These are phyloP conservation scores for Breviolum minutum DNA, from an alignment of 73 alveolate genomes.

Conservation along the genomic window DNA sequence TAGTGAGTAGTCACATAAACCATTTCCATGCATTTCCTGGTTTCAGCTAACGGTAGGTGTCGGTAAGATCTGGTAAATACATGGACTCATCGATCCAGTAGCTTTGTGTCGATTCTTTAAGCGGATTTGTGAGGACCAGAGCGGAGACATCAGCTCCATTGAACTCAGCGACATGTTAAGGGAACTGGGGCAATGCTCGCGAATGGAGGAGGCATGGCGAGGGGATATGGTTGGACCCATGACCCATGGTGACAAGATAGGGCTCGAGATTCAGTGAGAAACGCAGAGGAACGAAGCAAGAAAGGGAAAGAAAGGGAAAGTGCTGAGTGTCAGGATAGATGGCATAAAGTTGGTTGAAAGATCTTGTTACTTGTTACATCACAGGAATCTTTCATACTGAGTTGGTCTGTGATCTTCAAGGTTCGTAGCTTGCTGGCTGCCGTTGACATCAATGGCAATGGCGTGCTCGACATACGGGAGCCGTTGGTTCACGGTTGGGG, in stretches of 20 bases:
- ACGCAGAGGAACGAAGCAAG: not conserved
- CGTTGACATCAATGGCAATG: slow-evolving; percentile 92
- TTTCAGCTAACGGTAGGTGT: too few species aligned
- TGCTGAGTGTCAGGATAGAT: too few species aligned
- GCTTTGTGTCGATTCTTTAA: not conserved
- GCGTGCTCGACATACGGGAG: slow-evolving; percentile 72
- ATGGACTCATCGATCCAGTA: not conserved
- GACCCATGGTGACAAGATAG: not conserved
- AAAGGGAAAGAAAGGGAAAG: too few species aligned
- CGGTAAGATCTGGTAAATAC: not conserved
- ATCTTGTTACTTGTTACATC: too few species aligned
- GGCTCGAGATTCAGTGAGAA: not conserved
- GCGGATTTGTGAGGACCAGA: slow-evolving; percentile 25
- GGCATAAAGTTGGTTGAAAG: too few species aligned
- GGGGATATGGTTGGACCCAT: not conserved
- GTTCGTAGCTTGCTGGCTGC: slow-evolving; percentile 61
- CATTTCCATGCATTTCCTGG: too few species aligned
- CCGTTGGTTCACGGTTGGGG: not conserved
- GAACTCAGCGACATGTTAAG: slow-evolving; percentile 86
- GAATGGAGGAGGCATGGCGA: slow-evolving; percentile 61
- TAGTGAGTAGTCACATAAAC: too few species aligned
- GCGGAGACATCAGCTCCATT: slow-evolving; percentile 87
- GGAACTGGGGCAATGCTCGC: slow-evolving; percentile 60
- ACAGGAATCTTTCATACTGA: too few species aligned
- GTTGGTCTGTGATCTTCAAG: not conserved